Evolutionary conservation across 176 grass and related monocot genomes (phyloP), one percentile per base, ranked within the genome.

Genomic region (Eragrostis nindensis): DNA sequence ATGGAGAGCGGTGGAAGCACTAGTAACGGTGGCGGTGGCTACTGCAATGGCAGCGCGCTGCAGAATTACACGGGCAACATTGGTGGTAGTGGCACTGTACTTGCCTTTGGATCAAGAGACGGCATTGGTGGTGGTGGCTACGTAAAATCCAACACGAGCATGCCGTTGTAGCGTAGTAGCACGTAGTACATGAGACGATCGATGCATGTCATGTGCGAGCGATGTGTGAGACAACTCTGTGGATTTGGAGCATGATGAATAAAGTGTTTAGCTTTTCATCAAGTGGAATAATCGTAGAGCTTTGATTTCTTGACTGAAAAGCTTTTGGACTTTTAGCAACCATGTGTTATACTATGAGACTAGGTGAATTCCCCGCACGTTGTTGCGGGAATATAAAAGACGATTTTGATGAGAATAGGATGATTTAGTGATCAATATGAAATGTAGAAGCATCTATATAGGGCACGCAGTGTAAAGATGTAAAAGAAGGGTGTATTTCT

Each of bases 111-210:
- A 21, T 61, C 57, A 27, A 50, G 61, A 45, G 79, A 82, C 26
- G 48, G 72, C 30, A 11, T 8, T 41, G 46, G 80, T n/a, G n/a
- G n/a, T n/a, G n/a, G n/a, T 72, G 83, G 83, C 48, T 73, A 77
- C 74, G 71, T 77, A 19, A 85, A 72, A 60, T 72, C 78, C 66
- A 82, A 77, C 61, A 72, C 40, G 73, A 50, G 66, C 72, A 66
- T 82, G 87, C 77, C 81, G 3, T 77, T 76, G 65, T 81, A 85
- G 55, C 46, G 32, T 52, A n/a, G n/a, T n/a, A 56, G 2, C 45
- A 36, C 1, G 5, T 27, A n/a, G n/a, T n/a, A 27, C 27, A 5
- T 22, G 42, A 29, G 22, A 50, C 1, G 18, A n/a, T 36, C 16
- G 38, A 47, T n/a, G n/a, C n/a, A n/a, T n/a, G n/a, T n/a, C n/a